A percentile compares a stretch with the other conserved stretches of the same genome.
These are phyloP conservation scores for Fusarium piperis DNA, from an alignment of 2,329 filamentous ascomycete genomes.

Conservation along the genomic window DNA sequence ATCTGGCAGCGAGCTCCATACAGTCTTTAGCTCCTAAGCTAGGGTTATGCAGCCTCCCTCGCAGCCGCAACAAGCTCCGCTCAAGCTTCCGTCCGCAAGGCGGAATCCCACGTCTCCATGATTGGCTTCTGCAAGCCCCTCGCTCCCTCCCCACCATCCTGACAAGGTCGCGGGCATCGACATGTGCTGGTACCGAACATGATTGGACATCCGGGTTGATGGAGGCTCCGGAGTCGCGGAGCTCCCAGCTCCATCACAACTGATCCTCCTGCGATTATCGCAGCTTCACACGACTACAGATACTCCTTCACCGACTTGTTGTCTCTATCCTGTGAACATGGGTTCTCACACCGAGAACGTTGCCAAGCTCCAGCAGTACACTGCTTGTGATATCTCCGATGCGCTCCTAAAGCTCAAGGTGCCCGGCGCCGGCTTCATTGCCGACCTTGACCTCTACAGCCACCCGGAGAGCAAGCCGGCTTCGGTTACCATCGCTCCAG, in stretches of 20 bases:
- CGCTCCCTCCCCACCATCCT: slow-evolving; percentile 28
- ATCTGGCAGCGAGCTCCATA: slow-evolving; percentile 19
- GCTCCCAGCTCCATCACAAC: slow-evolving; percentile 26
- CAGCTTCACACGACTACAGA: slow-evolving; percentile 24
- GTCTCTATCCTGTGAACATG: slow-evolving; percentile 23
- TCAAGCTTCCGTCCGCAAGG: slow-evolving; percentile 22
- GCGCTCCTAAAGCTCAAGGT: slow-evolving; percentile 76
- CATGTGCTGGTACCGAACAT: slow-evolving; percentile 36
- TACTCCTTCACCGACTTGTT: slow-evolving; percentile 29
- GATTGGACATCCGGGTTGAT: slow-evolving; percentile 43
- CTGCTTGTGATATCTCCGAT: slow-evolving; percentile 73
- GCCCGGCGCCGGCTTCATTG: slow-evolving; percentile 72
- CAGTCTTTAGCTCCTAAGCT: slow-evolving; percentile 6
- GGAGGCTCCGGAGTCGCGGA: slow-evolving; percentile 44
- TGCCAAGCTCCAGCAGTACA: slow-evolving; percentile 50
- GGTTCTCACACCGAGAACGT: slow-evolving; percentile 35
- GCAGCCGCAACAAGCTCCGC: slow-evolving; percentile 21
- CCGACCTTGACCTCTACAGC: slow-evolving; percentile 59
- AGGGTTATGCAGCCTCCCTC: slow-evolving; percentile 1
- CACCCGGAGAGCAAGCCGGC: slow-evolving; percentile 36
- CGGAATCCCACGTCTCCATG: slow-evolving; percentile 21
- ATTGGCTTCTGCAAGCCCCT: slow-evolving; percentile 30
- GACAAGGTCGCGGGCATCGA: slow-evolving; percentile 30
- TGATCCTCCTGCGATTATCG: slow-evolving; percentile 28
- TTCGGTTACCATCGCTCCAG: slow-evolving; percentile 58